Evolutionary conservation across 495 filamentous ascomycete genomes (phyloP), one percentile per base, ranked within the genome.

Genomic region (Podospora anserina): DNA sequence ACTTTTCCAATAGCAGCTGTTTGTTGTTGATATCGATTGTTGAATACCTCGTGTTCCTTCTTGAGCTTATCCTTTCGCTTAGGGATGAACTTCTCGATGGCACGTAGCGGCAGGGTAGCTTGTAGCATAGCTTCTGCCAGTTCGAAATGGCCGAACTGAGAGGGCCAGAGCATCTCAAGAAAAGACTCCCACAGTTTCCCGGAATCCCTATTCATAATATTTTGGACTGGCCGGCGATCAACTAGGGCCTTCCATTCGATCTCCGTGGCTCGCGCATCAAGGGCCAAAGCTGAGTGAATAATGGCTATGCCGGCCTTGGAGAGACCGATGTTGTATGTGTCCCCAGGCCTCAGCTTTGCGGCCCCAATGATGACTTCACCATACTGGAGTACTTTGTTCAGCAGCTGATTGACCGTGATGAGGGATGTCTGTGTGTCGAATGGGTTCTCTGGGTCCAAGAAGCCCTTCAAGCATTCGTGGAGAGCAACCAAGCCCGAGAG

Each of bases 181-280:
- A 93, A 88, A 2, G 86, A 84, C 71, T 92, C 88, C 94, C 93
- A 97, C 32, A 96, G 87, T 2, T 82, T 78, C 3, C 87, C 81
- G 0, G 89, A 90, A 69, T 90, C 86, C 5, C 88, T 85, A 62
- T 84, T 86, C 16, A 88, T 81, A 26, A 88, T 88, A 66, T 90
- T 85, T 54, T 92, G 88, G n/a, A 94, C 82, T 13, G 84, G 78
- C 27, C 81, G 81, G 3, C 83, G 81, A 5, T 80, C 81, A 5
- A 86, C 80, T 63, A 96, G 83, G 16, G 88, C 84, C 61, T 88
- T 85, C 74, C 88, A 90, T 72, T 94, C 91, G 67, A 87, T 87
- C 57, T 84, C 86, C 0, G 94, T 83, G 5, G 88, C 90, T 66
- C 88, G 88, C 59, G 90, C 89, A 76, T 97, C 93, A 18, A 97